Conservation (phyloP, 352 stramenopile genomes). For the Pythium brachiatum region DNA sequence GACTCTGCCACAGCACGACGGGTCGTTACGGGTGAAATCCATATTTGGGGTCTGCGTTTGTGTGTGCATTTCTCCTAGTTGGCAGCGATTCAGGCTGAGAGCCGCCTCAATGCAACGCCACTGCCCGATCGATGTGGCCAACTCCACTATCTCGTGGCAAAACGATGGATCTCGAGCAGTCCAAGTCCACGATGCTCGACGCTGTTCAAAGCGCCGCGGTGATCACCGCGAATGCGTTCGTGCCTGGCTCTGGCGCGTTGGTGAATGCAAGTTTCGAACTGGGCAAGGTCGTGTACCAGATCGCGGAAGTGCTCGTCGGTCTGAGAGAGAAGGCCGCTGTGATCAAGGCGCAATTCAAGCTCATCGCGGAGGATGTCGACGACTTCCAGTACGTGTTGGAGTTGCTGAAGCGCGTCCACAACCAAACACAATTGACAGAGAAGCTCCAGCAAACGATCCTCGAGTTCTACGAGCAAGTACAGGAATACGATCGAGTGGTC, state of each 20-base stretch:
- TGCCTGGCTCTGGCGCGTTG: neutral
- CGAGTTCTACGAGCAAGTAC: neutral
- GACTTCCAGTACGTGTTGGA: neutral
- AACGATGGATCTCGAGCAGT: too few relatives aligned
- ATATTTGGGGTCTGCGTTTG: too few relatives aligned
- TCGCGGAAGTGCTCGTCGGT: neutral
- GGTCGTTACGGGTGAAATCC: too few relatives aligned
- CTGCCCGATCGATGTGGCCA: too few relatives aligned
- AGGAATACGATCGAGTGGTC: conserved; percentile 12
- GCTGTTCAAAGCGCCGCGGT: conserved; percentile 2
- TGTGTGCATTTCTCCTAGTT: too few relatives aligned
- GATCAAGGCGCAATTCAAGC: conserved; percentile 2
- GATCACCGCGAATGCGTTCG: neutral
- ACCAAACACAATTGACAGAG: neutral
- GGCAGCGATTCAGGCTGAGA: too few relatives aligned
- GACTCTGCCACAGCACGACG: too few relatives aligned
- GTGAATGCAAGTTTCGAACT: neutral
- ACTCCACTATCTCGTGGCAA: too few relatives aligned
- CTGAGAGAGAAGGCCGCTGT: conserved; percentile 1
- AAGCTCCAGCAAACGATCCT: neutral
- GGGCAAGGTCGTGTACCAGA: neutral
- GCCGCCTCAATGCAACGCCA: too few relatives aligned
- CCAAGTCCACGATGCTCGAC: conserved; percentile 4
- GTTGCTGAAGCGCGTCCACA: neutral
- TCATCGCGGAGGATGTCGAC: neutral